A percentile compares a stretch with the other conserved stretches of the same genome.
phyloP scores from a whole-genome alignment of 2,329 filamentous ascomycete genomes.

The Allantophomopsis lycopodina region DNA sequence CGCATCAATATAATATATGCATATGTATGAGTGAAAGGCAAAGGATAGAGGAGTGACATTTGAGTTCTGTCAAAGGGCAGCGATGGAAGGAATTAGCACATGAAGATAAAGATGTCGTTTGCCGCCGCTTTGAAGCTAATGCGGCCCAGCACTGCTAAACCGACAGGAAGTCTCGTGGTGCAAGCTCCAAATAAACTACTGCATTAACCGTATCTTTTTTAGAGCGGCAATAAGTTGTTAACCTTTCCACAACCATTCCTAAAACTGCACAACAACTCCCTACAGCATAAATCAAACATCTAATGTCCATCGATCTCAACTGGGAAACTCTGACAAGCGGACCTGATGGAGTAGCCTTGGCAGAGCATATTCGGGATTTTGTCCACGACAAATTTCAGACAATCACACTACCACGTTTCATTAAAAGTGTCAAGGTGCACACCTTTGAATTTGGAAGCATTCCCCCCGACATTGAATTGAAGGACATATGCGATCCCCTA shows the following conservation, averaged over 20 bases:
- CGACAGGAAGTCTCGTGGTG: neutral
- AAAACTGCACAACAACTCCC: neutral
- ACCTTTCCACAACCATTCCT: slow-evolving; percentile 1
- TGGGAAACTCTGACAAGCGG: slow-evolving; percentile 89
- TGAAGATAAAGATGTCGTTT: no score
- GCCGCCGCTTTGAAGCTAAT: neutral
- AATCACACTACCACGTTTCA: slow-evolving; percentile 83
- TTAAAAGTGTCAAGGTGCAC: slow-evolving; percentile 89
- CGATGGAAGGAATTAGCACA: no score
- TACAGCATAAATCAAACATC: slow-evolving; percentile 1
- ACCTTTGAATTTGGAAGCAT: slow-evolving; percentile 84
- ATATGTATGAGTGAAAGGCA: no score
- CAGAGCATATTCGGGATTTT: slow-evolving; percentile 79
- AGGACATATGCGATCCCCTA: slow-evolving; percentile 91
- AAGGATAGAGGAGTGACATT: no score
- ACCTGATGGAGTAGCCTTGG: slow-evolving; percentile 72
- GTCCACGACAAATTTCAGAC: slow-evolving; percentile 94
- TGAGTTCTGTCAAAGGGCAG: no score
- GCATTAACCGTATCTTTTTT: neutral
- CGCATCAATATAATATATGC: no score
- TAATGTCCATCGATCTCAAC: slow-evolving; percentile 95
- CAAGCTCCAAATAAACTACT: neutral
- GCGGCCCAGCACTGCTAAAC: no score
- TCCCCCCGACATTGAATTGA: slow-evolving; percentile 76
- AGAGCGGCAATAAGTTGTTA: neutral